phyloP scores from a whole-genome alignment of 192 early-diverging fungal species.

The Rhizophagus clarus region DNA sequence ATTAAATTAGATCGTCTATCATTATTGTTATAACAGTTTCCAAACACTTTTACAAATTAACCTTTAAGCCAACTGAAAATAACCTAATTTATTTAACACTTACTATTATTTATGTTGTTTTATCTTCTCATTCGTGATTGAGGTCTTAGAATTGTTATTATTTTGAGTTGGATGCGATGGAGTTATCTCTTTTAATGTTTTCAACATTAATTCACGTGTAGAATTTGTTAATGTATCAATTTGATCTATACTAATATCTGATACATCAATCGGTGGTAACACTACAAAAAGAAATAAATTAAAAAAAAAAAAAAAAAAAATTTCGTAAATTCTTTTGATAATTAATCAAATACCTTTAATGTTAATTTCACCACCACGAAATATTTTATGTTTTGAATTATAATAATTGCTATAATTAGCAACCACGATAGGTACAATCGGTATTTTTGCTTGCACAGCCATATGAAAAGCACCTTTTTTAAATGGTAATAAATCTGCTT shows the following conservation, averaged over 20 bases:
- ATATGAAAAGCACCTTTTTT: constrained; percentile 98
- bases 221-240: constrained; percentile 50
- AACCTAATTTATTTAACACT: too few species aligned
- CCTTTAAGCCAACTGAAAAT: too few species aligned
- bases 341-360: constrained; percentile 51
- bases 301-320: too few species aligned
- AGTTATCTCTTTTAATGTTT: constrained; percentile 53
- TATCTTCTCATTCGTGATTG: too few species aligned
- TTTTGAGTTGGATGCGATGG: background rate
- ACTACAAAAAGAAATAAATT: constrained; percentile 32
- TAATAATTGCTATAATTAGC: constrained; percentile 69
- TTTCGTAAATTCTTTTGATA: background rate
- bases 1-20: too few species aligned
- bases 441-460: constrained; percentile 81
- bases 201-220: constrained; percentile 55
- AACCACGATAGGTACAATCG: constrained; percentile 87
- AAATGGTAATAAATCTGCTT: constrained; percentile 79
- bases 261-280: constrained; percentile 54
- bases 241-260: constrained; percentile 37
- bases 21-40: too few species aligned
- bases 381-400: constrained; percentile 52
- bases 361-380: constrained; percentile 53
- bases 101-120: too few species aligned
- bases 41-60: too few species aligned
- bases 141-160: too few species aligned